Conservation (phyloP, 768 basidiomycete species). For the Crassisporium funariophilum region DNA sequence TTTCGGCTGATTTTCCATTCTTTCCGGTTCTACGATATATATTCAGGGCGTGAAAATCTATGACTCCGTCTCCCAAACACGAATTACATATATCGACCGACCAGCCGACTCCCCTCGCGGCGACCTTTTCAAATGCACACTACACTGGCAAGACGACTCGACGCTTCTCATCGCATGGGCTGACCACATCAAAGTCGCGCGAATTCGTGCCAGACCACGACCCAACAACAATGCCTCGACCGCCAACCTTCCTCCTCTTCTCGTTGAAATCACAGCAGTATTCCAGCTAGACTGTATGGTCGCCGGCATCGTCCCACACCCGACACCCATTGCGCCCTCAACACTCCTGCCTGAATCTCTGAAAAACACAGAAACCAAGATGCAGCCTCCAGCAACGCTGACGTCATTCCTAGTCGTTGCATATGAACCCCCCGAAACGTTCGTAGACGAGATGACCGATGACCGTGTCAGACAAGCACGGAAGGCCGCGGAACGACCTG, state of each 20-base stretch:
- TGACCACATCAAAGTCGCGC: conserved; percentile 87
- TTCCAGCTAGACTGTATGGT: conserved; percentile 97
- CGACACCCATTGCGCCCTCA: conserved; percentile 36
- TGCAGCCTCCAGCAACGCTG: conserved; percentile 31
- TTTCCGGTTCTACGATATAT: background rate
- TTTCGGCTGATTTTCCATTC: background rate
- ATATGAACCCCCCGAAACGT: conserved; percentile 80
- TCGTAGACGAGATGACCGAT: conserved; percentile 65
- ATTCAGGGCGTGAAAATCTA: conserved; percentile 91
- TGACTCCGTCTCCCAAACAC: conserved; percentile 74
- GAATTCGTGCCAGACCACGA: conserved; percentile 65
- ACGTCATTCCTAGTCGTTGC: conserved; percentile 87
- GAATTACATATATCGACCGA: conserved; percentile 86
- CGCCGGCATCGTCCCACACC: conserved; percentile 84
- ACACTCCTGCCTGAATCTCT: conserved; percentile 15
- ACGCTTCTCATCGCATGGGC: conserved; percentile 95
- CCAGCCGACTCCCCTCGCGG: conserved; percentile 83
- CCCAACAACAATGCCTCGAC: conserved; percentile 42
- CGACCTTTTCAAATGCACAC: conserved; percentile 91
- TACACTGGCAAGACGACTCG: conserved; percentile 91
- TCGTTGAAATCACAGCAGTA: conserved; percentile 88
- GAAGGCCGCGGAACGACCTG: conserved; percentile 88
- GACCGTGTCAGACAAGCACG: conserved; percentile 77
- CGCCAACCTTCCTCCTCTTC: conserved; percentile 55
- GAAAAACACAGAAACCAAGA: conserved; percentile 17